These are phyloP conservation scores for Trichophyton verrucosum DNA, from an alignment of 2,329 filamentous ascomycete species.

Conservation along the genomic window DNA sequence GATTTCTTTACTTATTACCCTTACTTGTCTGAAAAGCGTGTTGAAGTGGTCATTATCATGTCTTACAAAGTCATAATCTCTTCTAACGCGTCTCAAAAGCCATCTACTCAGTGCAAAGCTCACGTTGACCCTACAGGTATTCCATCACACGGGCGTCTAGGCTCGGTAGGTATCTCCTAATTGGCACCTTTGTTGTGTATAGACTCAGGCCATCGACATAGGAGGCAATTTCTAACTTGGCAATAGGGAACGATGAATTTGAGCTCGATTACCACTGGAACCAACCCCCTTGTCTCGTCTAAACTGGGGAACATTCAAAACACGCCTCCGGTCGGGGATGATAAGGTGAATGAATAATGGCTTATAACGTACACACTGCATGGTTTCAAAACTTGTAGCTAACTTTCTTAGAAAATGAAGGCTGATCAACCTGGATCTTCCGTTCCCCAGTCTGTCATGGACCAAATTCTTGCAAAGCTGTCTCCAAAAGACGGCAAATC, in stretches of 20 bases:
- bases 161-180: conserved; percentile 16
- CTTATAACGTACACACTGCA: conserved; percentile 4
- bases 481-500: conserved; percentile 25
- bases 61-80: conserved; percentile 19
- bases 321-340: conserved; percentile 11
- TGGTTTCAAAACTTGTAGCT: conserved; percentile 21
- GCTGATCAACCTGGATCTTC: conserved; percentile 23
- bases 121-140: conserved; percentile 15
- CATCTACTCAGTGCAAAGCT: conserved; percentile 14
- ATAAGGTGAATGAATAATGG: conserved; percentile 23
- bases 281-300: conserved; percentile 23
- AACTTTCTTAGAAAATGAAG: conserved; percentile 34
- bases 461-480: conserved; percentile 43
- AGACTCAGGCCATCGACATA: background rate
- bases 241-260: conserved; percentile 16
- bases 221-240: background rate
- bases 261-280: conserved; percentile 16
- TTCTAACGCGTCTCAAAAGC: conserved; percentile 18
- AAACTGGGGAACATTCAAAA: conserved; percentile 25
- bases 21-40: background rate
- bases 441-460: conserved; percentile 40
- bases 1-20: background rate
- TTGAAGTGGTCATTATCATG: conserved; percentile 15
- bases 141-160: conserved; percentile 17
- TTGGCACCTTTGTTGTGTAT: background rate